phyloP scores from a whole-genome alignment of 768 basidiomycete genomes.

The Serpula lacrymans region DNA sequence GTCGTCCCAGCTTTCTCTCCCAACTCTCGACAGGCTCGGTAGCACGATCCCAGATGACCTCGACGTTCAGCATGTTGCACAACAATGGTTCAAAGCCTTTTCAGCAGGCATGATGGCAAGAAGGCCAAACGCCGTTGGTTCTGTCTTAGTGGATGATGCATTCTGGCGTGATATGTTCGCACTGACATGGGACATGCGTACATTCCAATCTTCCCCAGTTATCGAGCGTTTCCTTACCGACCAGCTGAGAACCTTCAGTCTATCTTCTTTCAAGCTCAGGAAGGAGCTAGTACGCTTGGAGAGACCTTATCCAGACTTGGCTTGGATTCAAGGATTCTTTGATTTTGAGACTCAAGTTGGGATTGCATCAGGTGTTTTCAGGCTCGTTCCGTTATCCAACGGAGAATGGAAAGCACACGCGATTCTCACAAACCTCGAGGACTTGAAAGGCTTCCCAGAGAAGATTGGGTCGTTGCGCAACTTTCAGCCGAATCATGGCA shows the following conservation, averaged over 20 bases:
- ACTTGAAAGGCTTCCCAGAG: constrained; percentile 42
- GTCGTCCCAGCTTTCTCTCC: not conserved
- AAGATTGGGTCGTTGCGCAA: constrained; percentile 40
- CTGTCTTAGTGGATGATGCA: constrained; percentile 16
- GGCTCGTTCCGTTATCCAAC: constrained; percentile 43
- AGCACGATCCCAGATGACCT: constrained; percentile 21
- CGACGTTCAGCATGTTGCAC: constrained; percentile 29
- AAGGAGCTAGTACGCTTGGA: constrained; percentile 23
- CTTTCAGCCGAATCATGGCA: constrained; percentile 40
- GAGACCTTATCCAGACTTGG: constrained; percentile 24
- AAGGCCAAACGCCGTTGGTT: constrained; percentile 18
- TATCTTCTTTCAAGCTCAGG: constrained; percentile 17
- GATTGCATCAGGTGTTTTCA: constrained; percentile 43
- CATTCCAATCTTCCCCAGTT: constrained; percentile 19
- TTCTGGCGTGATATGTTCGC: constrained; percentile 31
- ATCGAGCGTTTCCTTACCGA: constrained; percentile 35
- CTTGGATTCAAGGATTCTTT: constrained; percentile 22
- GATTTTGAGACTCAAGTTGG: constrained; percentile 38
- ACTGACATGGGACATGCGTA: constrained; percentile 29
- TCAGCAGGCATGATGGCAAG: constrained; percentile 19
- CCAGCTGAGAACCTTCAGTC: constrained; percentile 19
- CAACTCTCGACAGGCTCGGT: not conserved
- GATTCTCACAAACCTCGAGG: constrained; percentile 50
- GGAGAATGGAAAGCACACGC: constrained; percentile 52
- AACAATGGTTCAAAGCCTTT: constrained; percentile 36